Base-by-base conservation (phyloP, 345 rosid species). In the Euphorbia peplus region DNA sequence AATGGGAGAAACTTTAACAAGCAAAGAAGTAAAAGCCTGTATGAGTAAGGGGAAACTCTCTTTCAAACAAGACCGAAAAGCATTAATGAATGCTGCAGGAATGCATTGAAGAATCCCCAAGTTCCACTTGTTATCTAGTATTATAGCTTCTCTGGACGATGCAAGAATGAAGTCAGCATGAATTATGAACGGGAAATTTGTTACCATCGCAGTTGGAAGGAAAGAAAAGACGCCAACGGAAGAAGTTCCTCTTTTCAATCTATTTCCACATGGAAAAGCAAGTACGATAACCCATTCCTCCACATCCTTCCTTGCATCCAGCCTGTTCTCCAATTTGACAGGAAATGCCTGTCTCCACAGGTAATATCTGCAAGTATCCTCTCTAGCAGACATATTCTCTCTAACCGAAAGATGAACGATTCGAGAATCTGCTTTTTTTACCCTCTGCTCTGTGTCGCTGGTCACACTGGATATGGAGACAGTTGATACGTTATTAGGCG, bases 71-170 rank as follows among this genome's bases (percentile, higher is more conserved):
- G 63, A 41, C 39, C 8, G 39, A 35, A 56, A 55, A 13, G 71
- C 71, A 44, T 54, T 29, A 5, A 25, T 10, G 24, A 68, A 68
- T 0, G 71, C 71, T 32, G n/a, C 12, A 18, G 21, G 64, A 21
- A 58, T 10, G 19, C 46, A 25, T 24, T 68, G 63, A 22, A 56
- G 65, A 42, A 59, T 69, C 46, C 72, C 59, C 39, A 46, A 46
- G 26, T 47, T 69, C 72, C 72, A 69, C 37, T 44, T 69, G 48
- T 44, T 69, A 54, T 69, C 72, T 18, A 58, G 59, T 8, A 46
- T 4, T 16, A 47, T 47, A 32, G 64, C 21, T 48, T 59, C 72
- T 42, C 57, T 0, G 19, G 65, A 59, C 0, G 72, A 59, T 22
- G 65, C 55, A 30, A 67, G 51, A 5, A 67, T 24, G 46, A 54